Conservation (phyloP, 169 alveolate genomes). For the Neospora caninum region DNA sequence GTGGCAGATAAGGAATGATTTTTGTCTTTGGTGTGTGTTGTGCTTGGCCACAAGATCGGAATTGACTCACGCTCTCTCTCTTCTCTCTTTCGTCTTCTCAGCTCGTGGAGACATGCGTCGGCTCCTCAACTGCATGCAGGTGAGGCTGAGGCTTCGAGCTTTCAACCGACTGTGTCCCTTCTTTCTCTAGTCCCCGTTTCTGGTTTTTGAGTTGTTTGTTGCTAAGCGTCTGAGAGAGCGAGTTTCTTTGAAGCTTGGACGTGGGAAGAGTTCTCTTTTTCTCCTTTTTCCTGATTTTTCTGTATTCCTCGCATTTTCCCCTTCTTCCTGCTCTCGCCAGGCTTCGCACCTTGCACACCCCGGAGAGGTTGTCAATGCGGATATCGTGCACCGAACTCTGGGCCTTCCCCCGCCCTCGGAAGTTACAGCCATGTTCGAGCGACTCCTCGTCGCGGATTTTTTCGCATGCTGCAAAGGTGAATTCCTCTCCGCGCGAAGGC, state of each 20-base stretch:
- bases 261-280: too few species aligned
- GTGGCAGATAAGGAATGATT: too few species aligned
- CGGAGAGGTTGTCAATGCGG: constrained; percentile 48
- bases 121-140: constrained; percentile 94
- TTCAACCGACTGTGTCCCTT: neutral
- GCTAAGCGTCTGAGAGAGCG: too few species aligned
- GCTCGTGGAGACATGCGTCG: constrained; percentile 99
- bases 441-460: constrained; percentile 14
- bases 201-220: too few species aligned
- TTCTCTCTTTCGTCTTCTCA: constrained; percentile 28
- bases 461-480: constrained; percentile 19
- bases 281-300: neutral
- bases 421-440: constrained; percentile 36
- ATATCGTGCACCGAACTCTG: constrained; percentile 61
- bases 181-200: too few species aligned
- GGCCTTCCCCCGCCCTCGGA: constrained; percentile 63
- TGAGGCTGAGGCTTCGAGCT: neutral
- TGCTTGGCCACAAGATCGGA: too few species aligned
- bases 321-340: neutral
- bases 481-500: too few species aligned
- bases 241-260: too few species aligned
- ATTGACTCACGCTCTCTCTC: too few species aligned
- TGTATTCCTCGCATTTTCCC: neutral
- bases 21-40: too few species aligned
- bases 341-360: constrained; percentile 64